Evolutionary conservation across 768 basidiomycete genomes (phyloP).

Genomic region (Leccinum fibrillosum): DNA sequence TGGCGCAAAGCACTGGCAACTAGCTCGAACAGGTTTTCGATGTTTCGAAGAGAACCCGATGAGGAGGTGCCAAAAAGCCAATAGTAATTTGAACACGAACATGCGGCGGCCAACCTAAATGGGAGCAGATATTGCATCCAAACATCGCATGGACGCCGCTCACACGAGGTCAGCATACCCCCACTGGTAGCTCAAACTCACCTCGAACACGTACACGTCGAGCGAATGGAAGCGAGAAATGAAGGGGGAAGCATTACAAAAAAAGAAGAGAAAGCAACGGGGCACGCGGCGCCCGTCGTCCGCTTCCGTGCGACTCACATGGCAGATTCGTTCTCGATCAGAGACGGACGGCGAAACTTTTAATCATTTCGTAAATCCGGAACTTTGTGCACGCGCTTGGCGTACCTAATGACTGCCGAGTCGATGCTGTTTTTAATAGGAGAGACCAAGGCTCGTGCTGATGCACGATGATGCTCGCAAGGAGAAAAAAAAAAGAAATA

Average conservation of each 20-base stretch:
- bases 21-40: background rate
- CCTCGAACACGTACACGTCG: background rate
- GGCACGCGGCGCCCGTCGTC: background rate
- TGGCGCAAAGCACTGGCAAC: background rate
- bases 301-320: background rate
- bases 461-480: slow-evolving; percentile 4
- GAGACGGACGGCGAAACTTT: background rate
- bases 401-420: no score
- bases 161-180: background rate
- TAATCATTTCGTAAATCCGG: background rate
- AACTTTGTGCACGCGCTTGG: slow-evolving; percentile 2
- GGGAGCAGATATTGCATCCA: background rate
- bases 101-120: no score
- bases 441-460: background rate
- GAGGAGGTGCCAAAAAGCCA: no score
- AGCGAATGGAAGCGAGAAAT: background rate
- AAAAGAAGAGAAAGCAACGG: background rate
- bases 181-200: background rate
- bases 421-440: no score
- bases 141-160: background rate
- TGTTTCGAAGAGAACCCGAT: background rate
- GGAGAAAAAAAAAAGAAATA: background rate
- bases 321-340: slow-evolving; percentile 1
- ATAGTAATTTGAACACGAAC: no score
- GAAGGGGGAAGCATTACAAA: background rate